A percentile compares a stretch with the other conserved stretches of the same genome.
Evolutionary conservation across 345 rosid genomes (phyloP).

Genomic region (Acer yangbiense): DNA sequence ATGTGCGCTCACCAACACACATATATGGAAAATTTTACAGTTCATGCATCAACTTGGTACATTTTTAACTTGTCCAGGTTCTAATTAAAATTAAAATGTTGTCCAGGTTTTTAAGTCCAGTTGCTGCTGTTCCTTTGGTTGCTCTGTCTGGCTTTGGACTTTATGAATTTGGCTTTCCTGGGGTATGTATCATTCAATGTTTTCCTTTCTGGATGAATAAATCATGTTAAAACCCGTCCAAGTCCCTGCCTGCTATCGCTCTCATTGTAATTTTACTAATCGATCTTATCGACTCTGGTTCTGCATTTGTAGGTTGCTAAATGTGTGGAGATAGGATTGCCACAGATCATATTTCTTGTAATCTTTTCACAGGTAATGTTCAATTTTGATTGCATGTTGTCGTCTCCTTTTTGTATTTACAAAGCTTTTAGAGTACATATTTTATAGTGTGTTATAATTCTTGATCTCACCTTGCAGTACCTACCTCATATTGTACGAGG

Average conservation of each 20-base stretch:
- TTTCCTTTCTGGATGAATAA: neutral
- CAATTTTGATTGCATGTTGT: neutral
- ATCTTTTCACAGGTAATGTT: slow-evolving; percentile 79
- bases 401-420: neutral
- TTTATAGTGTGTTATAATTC: neutral
- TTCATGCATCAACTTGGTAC: neutral
- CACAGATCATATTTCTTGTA: slow-evolving; percentile 73
- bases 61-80: slow-evolving; percentile 44
- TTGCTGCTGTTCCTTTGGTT: slow-evolving; percentile 86
- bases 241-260: neutral
- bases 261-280: neutral
- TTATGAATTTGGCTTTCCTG: slow-evolving; percentile 88
- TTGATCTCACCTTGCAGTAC: slow-evolving; percentile 50
- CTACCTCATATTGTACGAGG: slow-evolving; percentile 69
- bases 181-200: slow-evolving; percentile 43
- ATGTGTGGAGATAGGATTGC: slow-evolving; percentile 93
- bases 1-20: no score
- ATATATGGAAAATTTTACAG: no score
- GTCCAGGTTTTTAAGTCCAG: slow-evolving; percentile 81
- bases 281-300: slow-evolving; percentile 15
- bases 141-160: slow-evolving; percentile 95
- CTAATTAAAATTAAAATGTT: slow-evolving; percentile 9
- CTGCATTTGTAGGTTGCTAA: slow-evolving; percentile 64
- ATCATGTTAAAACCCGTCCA: neutral
- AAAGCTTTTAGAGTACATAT: neutral